Evolutionary conservation across 352 stramenopile genomes (phyloP).

Genomic region (Globisporangium nodosum): DNA sequence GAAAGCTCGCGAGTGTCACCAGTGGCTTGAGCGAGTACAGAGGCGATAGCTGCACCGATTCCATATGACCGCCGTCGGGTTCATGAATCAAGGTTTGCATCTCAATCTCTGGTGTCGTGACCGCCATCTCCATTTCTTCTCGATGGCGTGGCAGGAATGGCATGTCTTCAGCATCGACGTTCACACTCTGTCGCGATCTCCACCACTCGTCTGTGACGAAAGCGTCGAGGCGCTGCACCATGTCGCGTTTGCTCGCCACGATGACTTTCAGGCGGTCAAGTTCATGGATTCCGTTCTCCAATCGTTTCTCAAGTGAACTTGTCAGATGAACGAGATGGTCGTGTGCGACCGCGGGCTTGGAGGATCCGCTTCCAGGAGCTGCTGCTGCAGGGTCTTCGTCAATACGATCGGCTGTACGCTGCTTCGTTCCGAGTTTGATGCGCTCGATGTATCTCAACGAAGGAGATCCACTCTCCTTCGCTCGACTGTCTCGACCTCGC

Average conservation of each 20-base stretch:
- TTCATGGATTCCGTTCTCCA: constrained; percentile 28
- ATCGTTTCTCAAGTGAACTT: constrained; percentile 33
- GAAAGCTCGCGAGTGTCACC: constrained; percentile 26
- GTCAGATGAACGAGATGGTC: constrained; percentile 42
- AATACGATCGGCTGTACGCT: constrained; percentile 8
- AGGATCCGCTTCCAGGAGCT: background rate
- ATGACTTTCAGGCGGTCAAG: constrained; percentile 34
- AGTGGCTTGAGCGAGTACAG: constrained; percentile 11
- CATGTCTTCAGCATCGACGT: background rate
- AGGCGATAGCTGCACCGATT: background rate
- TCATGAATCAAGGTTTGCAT: constrained; percentile 7
- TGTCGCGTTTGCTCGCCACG: constrained; percentile 32
- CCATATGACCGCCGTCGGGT: background rate
- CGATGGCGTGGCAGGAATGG: background rate
- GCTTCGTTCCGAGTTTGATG: constrained; percentile 31
- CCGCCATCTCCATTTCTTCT: background rate
- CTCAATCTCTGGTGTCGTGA: background rate
- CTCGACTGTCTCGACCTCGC: constrained; percentile 19
- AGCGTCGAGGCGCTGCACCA: constrained; percentile 24
- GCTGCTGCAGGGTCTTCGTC: background rate
- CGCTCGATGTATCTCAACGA: constrained; percentile 52
- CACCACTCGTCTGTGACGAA: constrained; percentile 29
- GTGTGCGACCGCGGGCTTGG: constrained; percentile 11
- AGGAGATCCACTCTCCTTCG: background rate
- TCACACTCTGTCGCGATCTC: background rate